Evolutionary conservation across 768 basidiomycete genomes (phyloP), one percentile per base, ranked within the genome.

Genomic region (Pholiota molesta): DNA sequence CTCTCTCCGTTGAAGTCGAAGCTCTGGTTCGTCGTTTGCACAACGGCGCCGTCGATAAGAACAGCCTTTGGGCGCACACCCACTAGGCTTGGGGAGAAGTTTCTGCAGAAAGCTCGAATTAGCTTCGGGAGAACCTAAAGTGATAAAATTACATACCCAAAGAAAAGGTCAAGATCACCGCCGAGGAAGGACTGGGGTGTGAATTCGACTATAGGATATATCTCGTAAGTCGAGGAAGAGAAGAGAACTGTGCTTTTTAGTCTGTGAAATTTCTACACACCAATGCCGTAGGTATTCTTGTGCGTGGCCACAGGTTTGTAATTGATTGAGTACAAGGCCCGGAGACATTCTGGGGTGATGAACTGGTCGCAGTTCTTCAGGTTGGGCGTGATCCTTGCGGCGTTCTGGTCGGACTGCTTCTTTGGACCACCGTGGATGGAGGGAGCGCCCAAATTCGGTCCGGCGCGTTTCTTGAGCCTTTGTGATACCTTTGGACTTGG

Each of bases 1-100:
- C 84, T 82, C 69, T 88, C 86, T 58, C 80, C 85, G 62, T 85
- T 85, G 68, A 76, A 77, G 26, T 74, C 65, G 65, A 85, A 83
- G 55, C 80, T 75, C 63, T 73, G 69, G 35, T 77, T 40, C 6
- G 62, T 64, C 3, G 79, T 79, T 67, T 86, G 84, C 0, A 79
- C 75, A 26, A 81, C 74, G 28, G 82, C 81, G 40, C 65, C 65
- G 47, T 66, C 65, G 17, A 69, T 69, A 37, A 69, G 40, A 28
- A 74, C 74, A 8, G 68, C 52, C 16, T 71, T 72, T n/a, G 80
- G 81, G 4, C 71, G 69, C 21, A 59, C 60, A 2, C 79, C 80
- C 23, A 78, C 73, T 45, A 77, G 73, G 29, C 60, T 70, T 9
- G 74, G 74, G 0, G 78, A 74, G 65, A 79, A 81, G 49, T 80